phyloP scores from a whole-genome alignment of 1,284 basidiomycete genomes.

The Apiotrichum brassicae region DNA sequence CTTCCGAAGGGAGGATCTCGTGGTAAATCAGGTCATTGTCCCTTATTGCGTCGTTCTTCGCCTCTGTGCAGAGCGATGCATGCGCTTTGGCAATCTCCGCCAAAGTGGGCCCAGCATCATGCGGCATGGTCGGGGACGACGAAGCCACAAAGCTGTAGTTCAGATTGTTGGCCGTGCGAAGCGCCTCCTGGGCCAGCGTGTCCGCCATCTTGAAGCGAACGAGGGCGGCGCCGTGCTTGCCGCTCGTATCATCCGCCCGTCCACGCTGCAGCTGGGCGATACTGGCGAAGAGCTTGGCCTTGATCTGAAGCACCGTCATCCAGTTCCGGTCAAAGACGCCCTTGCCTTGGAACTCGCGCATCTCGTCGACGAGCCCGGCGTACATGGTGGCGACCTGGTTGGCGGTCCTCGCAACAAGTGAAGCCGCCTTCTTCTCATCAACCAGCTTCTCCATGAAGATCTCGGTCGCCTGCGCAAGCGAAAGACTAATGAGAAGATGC shows the following conservation, averaged over 20 bases:
- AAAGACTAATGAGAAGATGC: constrained; percentile 79
- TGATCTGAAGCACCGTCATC: constrained; percentile 64
- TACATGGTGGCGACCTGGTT: constrained; percentile 80
- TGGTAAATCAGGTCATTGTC: constrained; percentile 99
- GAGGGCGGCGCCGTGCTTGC: constrained; percentile 80
- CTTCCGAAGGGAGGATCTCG: constrained; percentile 75
- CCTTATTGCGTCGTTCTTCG: constrained; percentile 66
- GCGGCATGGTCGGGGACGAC: constrained; percentile 73
- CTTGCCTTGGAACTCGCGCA: constrained; percentile 92
- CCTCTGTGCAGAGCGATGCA: constrained; percentile 67
- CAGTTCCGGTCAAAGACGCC: constrained; percentile 94
- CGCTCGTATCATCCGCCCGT: constrained; percentile 66
- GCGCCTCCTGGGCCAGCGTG: constrained; percentile 74
- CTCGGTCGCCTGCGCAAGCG: constrained; percentile 90
- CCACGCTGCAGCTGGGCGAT: constrained; percentile 82
- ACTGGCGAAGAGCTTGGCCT: constrained; percentile 82
- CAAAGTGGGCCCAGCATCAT: constrained; percentile 73
- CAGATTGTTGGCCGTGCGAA: constrained; percentile 64
- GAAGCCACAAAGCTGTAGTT: constrained; percentile 64
- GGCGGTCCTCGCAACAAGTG: constrained; percentile 77
- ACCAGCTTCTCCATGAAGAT: constrained; percentile 94
- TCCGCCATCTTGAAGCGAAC: constrained; percentile 76
- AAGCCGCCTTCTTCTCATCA: constrained; percentile 77
- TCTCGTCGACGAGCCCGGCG: constrained; percentile 70
- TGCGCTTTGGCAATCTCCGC: constrained; percentile 79